Evolutionary conservation across 306 rosid genomes (phyloP), one percentile per base, ranked within the genome.

Genomic region (Gastrolobium bilobum): DNA sequence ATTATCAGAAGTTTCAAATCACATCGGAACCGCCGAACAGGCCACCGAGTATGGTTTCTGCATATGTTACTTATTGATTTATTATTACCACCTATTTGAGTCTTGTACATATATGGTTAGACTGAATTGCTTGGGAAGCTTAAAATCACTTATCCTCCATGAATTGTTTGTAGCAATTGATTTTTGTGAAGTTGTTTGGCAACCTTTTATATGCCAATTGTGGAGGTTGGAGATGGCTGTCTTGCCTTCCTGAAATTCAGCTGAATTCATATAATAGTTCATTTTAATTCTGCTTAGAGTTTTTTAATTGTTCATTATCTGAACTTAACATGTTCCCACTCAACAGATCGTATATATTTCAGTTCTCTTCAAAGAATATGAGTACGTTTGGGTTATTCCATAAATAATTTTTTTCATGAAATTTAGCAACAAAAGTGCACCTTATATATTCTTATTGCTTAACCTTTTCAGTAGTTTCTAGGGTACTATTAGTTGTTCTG

Each of bases 11-110:
- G 86, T 93, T 91, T 85, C 90, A 78, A 4, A 89, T 91, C 84
- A 67, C 90, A 68, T 33, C 92, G 75, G 97, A 93, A 84, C 91
- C 98, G 51, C 98, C 97, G 38, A 88, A 42, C 81, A 88, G 82
- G 86, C 98, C 98, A 68, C 89, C 89, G 1, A 93, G 98, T 93
- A 93, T 84, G 88, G 44, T 77, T 88, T 48, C 69, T 70, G 69
- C 38, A 34, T 60, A 35, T 81, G 53, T 65, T 78, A 58, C 57
- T 14, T 47, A 77, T 62, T 20, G 44, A 43, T 47, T 79, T 75
- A 42, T 66, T 47, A 3, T 15, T 2, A 8, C 10, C 2, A 3
- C 58, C 5, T 43, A 56, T 48, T 5, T 29, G 20, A 54, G 68
- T 35, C 54, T 8, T 68, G 46, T 63, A 3, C 3, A 62, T 62